These are phyloP conservation scores for Stephanodiscus triporus DNA, from an alignment of 108 stramenopile genomes.

Conservation along the genomic window DNA sequence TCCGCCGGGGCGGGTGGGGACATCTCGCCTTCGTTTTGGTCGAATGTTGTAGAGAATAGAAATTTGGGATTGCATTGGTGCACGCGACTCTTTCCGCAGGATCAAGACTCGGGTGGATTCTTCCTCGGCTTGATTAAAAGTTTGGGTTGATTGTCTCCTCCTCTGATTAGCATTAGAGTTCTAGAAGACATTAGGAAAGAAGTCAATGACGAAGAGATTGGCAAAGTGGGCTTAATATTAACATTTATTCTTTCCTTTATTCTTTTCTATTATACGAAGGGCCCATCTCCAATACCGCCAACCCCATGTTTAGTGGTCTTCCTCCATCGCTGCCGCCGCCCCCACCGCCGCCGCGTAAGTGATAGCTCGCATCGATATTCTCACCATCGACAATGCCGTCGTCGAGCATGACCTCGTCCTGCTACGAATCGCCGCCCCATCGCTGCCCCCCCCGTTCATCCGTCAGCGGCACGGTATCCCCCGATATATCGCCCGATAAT, in stretches of 20 bases:
- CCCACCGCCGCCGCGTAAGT: constrained; percentile 12
- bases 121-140: no score
- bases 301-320: not conserved
- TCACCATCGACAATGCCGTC: not conserved
- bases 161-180: no score
- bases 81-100: constrained; percentile 92
- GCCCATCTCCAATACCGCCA: not conserved
- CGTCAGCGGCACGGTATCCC: no score
- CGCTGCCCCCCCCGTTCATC: not conserved
- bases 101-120: constrained; percentile 95
- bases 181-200: no score
- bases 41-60: constrained; percentile 14
- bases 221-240: no score
- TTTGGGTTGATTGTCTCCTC: no score
- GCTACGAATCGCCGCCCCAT: constrained; percentile 12
- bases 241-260: no score
- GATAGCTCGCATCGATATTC: not conserved
- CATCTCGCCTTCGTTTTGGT: constrained; percentile 60
- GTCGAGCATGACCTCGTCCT: constrained; percentile 22
- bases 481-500: no score
- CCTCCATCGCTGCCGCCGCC: not conserved
- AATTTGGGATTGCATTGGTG: constrained; percentile 64
- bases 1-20: constrained; percentile 37
- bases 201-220: no score
- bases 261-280: no score